Base-by-base conservation (phyloP, 1,284 basidiomycete genomes). In the Hemileia vastatrix region DNA sequence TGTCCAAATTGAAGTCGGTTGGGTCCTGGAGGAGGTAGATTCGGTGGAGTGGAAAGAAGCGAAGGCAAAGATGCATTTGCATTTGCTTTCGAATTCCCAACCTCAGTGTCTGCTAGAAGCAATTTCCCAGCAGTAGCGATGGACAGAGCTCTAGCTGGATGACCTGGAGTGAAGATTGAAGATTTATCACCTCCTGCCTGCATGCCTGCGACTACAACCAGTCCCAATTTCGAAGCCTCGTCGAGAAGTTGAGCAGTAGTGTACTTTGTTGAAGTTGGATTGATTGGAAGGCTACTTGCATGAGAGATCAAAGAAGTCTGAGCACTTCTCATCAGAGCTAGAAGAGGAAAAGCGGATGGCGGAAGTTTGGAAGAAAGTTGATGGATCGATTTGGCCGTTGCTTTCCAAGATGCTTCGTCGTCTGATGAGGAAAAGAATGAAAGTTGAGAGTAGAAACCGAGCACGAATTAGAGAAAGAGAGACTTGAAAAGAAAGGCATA, bases 61-160 rank as follows among this genome's bases (percentile, higher is more conserved):
- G n/a, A n/a, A n/a, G n/a, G n/a, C n/a, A n/a, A 24, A 64, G 65
- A n/a, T 15, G 43, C 23, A 32, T 36, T 44, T 50, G 54, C 40
- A n/a, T 61, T 44, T 50, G 61, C 15, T 49, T 32, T 43, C 54
- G 49, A 18, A 19, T 21, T 31, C 9, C 53, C 43, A 44, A 15
- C 8, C 15, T 33, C 36, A 71, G 87, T 85, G 69, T 89, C 87
- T 0, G 88, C 85, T 0, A 83, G 81, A 4, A 91, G 79, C 2
- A 92, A 77, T 74, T 90, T 91, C 0, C 87, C 90, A 15, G 90
- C 78, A 71, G 92, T 89, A 1, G 86, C 84, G 4, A 87, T 77
- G 3, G 86, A 83, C 40, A 95, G 77, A 0, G 83, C 89, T 3
- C 87, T 81, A 0, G 86, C 81, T 0, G 92, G 91, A 74, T 95